Conservation (phyloP, 2,329 filamentous ascomycete genomes). For the Exophiala bonariae region DNA sequence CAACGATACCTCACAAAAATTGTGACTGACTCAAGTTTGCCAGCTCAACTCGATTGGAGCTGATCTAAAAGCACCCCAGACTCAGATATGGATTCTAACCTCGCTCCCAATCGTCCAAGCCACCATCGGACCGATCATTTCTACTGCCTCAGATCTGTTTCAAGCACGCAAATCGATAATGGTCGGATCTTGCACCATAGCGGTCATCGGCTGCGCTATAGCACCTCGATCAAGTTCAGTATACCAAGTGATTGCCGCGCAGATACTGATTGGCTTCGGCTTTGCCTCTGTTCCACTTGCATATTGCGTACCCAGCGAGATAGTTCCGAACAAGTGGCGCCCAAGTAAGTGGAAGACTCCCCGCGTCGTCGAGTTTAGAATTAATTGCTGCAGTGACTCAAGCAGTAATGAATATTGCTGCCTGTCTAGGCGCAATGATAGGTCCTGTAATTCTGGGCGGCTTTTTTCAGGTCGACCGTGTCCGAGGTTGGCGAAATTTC, state of each 20-base stretch:
- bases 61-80: constrained; percentile 2
- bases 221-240: constrained; percentile 10
- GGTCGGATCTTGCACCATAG: constrained; percentile 4
- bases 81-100: constrained; percentile 13
- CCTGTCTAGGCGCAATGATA: background rate
- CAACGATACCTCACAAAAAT: no score
- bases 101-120: constrained; percentile 13
- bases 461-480: background rate
- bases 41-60: constrained; percentile 16
- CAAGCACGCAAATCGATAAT: constrained; percentile 17
- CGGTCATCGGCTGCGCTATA: constrained; percentile 13
- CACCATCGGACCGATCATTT: constrained; percentile 13
- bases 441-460: constrained; percentile 10
- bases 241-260: constrained; percentile 11
- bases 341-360: constrained; percentile 9
- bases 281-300: constrained; percentile 12
- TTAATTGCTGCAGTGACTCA: constrained; percentile 4
- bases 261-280: constrained; percentile 16
- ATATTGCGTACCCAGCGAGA: constrained; percentile 18
- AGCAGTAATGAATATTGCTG: constrained; percentile 9
- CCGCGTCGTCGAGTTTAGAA: background rate
- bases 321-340: constrained; percentile 18
- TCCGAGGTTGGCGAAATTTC: constrained; percentile 13
- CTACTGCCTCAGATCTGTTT: constrained; percentile 16
- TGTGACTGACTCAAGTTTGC: background rate